Evolutionary conservation across 163 green algal species (phyloP).

Genomic region (Chlamydomonas reinhardtii): DNA sequence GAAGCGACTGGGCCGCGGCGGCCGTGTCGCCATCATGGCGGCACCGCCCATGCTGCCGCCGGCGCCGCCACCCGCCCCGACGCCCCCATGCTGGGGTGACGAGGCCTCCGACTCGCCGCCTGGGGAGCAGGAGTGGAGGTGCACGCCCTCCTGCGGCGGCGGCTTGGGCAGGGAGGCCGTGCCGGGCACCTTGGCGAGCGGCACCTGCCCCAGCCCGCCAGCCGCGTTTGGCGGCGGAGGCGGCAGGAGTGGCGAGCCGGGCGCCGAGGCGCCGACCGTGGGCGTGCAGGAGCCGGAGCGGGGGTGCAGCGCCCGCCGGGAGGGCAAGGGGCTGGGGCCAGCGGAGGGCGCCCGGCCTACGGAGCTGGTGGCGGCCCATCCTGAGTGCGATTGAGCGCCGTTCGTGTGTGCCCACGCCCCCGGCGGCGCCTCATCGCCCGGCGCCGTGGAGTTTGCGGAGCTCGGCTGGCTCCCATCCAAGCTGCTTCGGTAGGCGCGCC

Average conservation of each 20-base stretch:
- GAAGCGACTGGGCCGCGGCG: background rate
- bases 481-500: too few relatives aligned
- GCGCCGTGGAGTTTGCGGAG: background rate
- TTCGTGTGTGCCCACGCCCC: too few relatives aligned
- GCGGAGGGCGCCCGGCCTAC: too few relatives aligned
- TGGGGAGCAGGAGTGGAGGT: background rate
- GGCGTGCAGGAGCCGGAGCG: background rate
- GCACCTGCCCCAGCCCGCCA: background rate
- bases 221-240: too few relatives aligned
- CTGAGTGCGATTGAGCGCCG: background rate
- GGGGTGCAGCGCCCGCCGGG: background rate
- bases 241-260: background rate
- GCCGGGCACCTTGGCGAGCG: background rate
- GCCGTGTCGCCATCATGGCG: background rate
- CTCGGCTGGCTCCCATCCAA: background rate
- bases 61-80: too few relatives aligned
- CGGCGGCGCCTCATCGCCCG: too few relatives aligned
- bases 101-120: too few relatives aligned
- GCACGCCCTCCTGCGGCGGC: background rate
- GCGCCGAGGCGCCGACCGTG: background rate
- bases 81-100: too few relatives aligned
- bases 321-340: too few relatives aligned
- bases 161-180: background rate
- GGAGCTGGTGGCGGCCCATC: background rate
- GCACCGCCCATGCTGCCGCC: too few relatives aligned